Evolutionary conservation across 495 filamentous ascomycete species (phyloP).

Genomic region (Articulospora tetracladia): DNA sequence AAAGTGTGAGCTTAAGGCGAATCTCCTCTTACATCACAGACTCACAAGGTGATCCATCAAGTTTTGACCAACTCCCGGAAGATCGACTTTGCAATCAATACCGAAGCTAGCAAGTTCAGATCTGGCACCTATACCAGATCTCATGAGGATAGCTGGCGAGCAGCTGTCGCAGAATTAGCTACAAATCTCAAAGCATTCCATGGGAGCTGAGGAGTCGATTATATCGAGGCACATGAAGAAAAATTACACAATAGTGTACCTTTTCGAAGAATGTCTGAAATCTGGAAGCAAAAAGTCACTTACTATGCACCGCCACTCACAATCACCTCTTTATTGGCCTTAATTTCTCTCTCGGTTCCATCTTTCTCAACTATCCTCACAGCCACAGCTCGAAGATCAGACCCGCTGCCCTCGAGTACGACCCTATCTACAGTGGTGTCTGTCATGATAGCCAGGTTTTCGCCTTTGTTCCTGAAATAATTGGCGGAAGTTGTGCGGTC

Average conservation of each 20-base stretch:
- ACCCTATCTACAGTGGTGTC: conserved; percentile 63
- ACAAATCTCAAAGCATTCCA: too few relatives aligned
- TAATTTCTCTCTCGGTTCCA: conserved; percentile 41
- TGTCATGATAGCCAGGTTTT: conserved; percentile 50
- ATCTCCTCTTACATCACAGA: conserved; percentile 9
- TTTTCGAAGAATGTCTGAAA: too few relatives aligned
- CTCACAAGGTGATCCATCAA: conserved; percentile 54
- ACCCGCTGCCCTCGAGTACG: conserved; percentile 41
- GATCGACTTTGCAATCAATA: conserved; percentile 51
- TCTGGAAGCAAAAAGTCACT: too few relatives aligned
- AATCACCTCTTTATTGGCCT: conserved; percentile 59
- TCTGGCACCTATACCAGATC: conserved; percentile 56
- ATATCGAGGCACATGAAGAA: too few relatives aligned
- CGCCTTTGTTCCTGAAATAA: conserved; percentile 36
- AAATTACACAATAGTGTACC: too few relatives aligned
- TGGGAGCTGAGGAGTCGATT: too few relatives aligned
- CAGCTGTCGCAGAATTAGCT: conserved; percentile 25
- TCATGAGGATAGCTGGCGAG: conserved; percentile 60
- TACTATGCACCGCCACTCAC: conserved; percentile 55
- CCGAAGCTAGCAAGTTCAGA: conserved; percentile 41
- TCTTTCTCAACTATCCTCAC: conserved; percentile 59
- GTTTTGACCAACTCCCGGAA: conserved; percentile 63
- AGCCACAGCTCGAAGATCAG: conserved; percentile 49
- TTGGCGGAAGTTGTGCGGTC: conserved; percentile 45
- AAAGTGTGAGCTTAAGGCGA: conserved; percentile 40